Evolutionary conservation across 805 yeast species (phyloP), one percentile per base, ranked within the genome.

Genomic region (Cyberlindnera suaveolens): DNA sequence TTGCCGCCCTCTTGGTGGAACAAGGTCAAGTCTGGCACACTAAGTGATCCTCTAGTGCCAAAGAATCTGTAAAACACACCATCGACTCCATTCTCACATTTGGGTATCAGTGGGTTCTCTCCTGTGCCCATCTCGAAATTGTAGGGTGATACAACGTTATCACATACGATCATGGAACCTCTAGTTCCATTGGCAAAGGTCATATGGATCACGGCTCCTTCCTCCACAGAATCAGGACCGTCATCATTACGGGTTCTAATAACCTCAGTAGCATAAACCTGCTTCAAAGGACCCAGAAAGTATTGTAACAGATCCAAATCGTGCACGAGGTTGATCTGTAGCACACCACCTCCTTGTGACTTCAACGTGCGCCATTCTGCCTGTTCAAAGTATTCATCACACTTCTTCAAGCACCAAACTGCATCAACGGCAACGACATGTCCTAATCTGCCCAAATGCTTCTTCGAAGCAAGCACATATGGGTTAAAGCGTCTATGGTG

Each of bases 41-140:
- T 38, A 15, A 50, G 29, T 1, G 52, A 43, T 1, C 54, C 54
- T 23, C 42, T 35, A 8, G 54, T 42, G n/a, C 54, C 54, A 34
- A 50, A 50, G 45, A 50, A 44, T 27, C 52, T 38, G 20, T 50
- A 50, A 29, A 50, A 50, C 18, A 46, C 47, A 30, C 54, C 54
- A 31, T 50, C 54, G 7, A 44, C 40, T 3, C 49, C 42, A 11
- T 45, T 41, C 6, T 31, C 15, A 41, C 30, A 37, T 32, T 50
- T 29, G 35, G 48, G 47, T 30, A 50, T 48, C 43, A 50, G 32
- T 11, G 54, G 54, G 43, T 50, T 50, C 39, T 50, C 54, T 33
- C 54, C 54, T 2, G 54, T 50, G 6, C 54, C 54, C 52, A 50
- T 50, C 38, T 50, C 54, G 36, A 50, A 50, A 41, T 50, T 50